Evolutionary conservation across 2,329 filamentous ascomycete genomes (phyloP), one percentile per base, ranked within the genome.

Genomic region (Ceratocystis cubensis): DNA sequence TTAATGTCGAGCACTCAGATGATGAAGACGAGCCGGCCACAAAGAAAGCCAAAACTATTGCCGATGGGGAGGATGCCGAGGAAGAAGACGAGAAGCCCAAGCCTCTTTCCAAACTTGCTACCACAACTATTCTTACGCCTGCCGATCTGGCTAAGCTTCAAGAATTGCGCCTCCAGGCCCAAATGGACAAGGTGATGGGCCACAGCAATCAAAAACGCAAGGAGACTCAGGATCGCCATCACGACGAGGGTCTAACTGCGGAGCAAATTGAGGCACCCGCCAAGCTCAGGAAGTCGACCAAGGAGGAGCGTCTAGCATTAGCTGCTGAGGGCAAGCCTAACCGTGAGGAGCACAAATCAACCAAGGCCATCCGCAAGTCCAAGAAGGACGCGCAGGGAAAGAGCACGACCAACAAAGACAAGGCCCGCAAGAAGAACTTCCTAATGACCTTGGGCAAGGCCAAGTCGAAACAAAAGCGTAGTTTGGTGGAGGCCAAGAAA

Each of bases 401-500:
- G 85, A 96, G 89, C 75, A 92, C 91, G 46, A 97, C 93, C 70
- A 99, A 99, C 78, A 89, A 89, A 79, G 94, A 99, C 80, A 99
- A 99, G 84, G 85, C 89, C 53, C 82, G 93, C 71, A 91, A 90
- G 82, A 99, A 99, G 88, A 99, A 99, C 76, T 96, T 99, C 78
- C 75, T 99, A 72, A 99, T 99, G 94, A 97, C 93, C 48, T 78
- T 99, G 68, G 90, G 93, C 68, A 97, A 99, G 81, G 94, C 94
- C 10, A 95, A 94, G 81, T 84, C 83, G 71, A 99, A 97, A 82
- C 88, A 94, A 73, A 96, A 96, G 86, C 84, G 92, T 73, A 96
- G 91, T 83, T 78, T 99, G 76, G 84, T 89, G 13, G 88, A 96
- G 77, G 91, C 91, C 70, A 84, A 84, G 73, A 91, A 88, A 78